Evolutionary conservation across 192 early-diverging fungal species (phyloP), one percentile per base, ranked within the genome.

Genomic region (Linnemannia schmuckeri): DNA sequence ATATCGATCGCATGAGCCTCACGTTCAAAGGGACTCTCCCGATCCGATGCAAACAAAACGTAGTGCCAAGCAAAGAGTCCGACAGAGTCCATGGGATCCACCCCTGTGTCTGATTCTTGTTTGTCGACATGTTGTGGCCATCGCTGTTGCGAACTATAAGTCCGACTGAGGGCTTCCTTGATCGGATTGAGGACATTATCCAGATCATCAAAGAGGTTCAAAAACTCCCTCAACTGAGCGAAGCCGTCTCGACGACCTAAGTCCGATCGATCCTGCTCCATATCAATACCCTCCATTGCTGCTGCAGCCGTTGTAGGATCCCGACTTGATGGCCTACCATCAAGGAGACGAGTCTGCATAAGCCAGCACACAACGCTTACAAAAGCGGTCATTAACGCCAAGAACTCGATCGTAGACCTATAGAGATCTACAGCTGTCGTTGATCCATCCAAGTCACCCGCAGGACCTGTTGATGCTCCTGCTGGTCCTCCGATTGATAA

Each of bases 281-380:
- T 76, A 20, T 82, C 75, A 1, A 76, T 63, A 15, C 52, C 81
- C 6, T 41, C 47, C 35, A 86, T 49, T 10, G 69, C 30, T 20
- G 44, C 70, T 0, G 69, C 24, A 4, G 71, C 49, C n/a, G 82
- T 66, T 68, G 35, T 24, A 3, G 13, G 22, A 27, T 54, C 47
- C 9, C 27, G 30, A 8, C 3, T 47, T 27, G 72, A 10, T 6
- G 24, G 68, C 52, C 35, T 17, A 41, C 18, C 8, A 30, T 46
- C 30, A 47, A 17, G 77, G 33, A 79, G 70, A 37, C 78, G 42
- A 3, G 70, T 46, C 57, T 80, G 83, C 78, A 85, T 44, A 77
- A 90, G 42, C 74, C 76, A 71, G 75, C 77, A 82, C 69, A 92
- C 85, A 12, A 92, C 81, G 22, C 89, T 90, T 79, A 92, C 90